Percentiles rank a stretch among this genome's conserved stretches.
Conservation (phyloP, 2,329 filamentous ascomycete genomes). For the Diaporthe ilicicola region DNA sequence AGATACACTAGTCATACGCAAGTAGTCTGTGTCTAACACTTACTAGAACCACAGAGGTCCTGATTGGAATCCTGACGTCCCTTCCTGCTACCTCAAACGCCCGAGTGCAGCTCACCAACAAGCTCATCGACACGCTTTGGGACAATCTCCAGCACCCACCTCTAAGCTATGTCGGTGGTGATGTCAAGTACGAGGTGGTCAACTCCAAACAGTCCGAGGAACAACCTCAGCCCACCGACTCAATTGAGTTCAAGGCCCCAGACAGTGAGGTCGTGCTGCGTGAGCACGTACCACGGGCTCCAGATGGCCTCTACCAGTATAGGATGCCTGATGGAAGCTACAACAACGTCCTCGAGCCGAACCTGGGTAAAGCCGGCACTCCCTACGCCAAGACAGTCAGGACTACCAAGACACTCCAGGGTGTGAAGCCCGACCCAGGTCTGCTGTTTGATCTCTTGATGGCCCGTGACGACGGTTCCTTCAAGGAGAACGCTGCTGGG, state of each 20-base stretch:
- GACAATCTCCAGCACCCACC: slow-evolving; percentile 63
- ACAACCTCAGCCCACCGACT: slow-evolving; percentile 43
- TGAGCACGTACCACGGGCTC: slow-evolving; percentile 48
- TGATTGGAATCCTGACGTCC: slow-evolving; percentile 50
- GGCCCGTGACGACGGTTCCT: slow-evolving; percentile 51
- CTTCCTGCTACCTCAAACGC: slow-evolving; percentile 46
- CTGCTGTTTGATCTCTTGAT: slow-evolving; percentile 74
- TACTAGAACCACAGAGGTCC: slow-evolving; percentile 48
- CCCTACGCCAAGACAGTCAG: slow-evolving; percentile 70
- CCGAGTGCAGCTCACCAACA: slow-evolving; percentile 53
- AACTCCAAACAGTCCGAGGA: slow-evolving; percentile 47
- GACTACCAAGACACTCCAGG: slow-evolving; percentile 50
- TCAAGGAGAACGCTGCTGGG: slow-evolving; percentile 14
- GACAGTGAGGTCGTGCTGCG: neutral
- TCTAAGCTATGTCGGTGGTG: slow-evolving; percentile 44
- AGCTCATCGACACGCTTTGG: slow-evolving; percentile 62
- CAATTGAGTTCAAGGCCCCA: slow-evolving; percentile 50
- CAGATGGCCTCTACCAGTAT: slow-evolving; percentile 45
- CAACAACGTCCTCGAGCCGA: slow-evolving; percentile 68
- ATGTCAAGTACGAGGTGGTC: slow-evolving; percentile 45
- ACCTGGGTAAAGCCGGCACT: slow-evolving; percentile 72
- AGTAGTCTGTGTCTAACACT: slow-evolving; percentile 27
- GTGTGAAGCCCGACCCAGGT: slow-evolving; percentile 65
- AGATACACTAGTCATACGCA: neutral
- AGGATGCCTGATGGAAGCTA: slow-evolving; percentile 26